Evolutionary conservation across 768 basidiomycete genomes (phyloP), one percentile per base, ranked within the genome.

Genomic region (Lyophyllum atratum): DNA sequence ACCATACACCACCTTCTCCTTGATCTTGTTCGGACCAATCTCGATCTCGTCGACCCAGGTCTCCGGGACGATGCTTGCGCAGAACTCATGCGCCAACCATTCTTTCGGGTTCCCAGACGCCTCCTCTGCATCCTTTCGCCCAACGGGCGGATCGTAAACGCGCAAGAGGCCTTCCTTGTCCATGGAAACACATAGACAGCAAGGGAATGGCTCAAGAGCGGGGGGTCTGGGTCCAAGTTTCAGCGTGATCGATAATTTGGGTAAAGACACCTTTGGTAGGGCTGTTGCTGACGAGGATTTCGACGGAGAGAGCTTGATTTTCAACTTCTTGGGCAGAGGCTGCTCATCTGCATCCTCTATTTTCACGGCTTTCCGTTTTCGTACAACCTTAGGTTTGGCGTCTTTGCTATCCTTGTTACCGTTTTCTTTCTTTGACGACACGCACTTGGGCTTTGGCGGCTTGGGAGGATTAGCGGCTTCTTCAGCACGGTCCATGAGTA

Each of bases 31-130:
- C 2, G 62, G 51, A 25, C 64, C 63, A 33, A 64, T 71, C 39
- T 85, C 83, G 5, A 87, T 67, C 40, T 84, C 85, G 66, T 94
- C 93, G 22, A 96, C 84, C 88, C 93, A 96, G 0, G 95, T 93
- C 70, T 98, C 94, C 0, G 95, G 96, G 8, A 97, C 80, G 15
- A 92, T 82, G 39, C 77, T 82, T 5, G 90, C 93, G 66, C 93
- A 96, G 8, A 79, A 72, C 61, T 86, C 87, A 69, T 97, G 94
- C 0, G 92, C 93, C 79, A 81, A 79, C 88, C 89, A 92, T 6
- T 73, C 66, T 44, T 75, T 76, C 14, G 79, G 74, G 52, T 77
- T 72, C 25, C 79, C 72, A 42, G 77, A 70, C 46, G 76, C 78
- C 37, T 83, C 82, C 4, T 76, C 70, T 12, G 79, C 75, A 48